These are phyloP conservation scores for Cucurbitaria berberidis DNA, from an alignment of 2,329 filamentous ascomycete genomes.

Conservation along the genomic window DNA sequence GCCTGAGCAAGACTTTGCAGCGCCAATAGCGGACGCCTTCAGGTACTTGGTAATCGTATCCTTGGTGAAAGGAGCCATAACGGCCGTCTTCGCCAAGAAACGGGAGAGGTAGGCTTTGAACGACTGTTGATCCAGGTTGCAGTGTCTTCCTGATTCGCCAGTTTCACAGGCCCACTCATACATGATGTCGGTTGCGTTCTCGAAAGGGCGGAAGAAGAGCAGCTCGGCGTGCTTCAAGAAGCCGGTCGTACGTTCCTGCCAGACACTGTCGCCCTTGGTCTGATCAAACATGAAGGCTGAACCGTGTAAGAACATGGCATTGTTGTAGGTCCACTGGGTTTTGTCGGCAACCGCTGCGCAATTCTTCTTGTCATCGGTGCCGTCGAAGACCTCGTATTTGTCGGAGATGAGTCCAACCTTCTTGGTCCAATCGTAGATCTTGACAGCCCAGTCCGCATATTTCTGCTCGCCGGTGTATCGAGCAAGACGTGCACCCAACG, in stretches of 20 bases:
- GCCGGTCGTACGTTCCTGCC: conserved; percentile 64
- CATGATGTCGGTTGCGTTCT: conserved; percentile 62
- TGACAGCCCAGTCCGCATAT: conserved; percentile 67
- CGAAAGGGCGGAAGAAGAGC: conserved; percentile 61
- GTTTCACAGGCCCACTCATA: conserved; percentile 72
- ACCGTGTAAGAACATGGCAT: conserved; percentile 61
- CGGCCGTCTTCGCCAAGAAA: conserved; percentile 60
- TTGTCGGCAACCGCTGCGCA: conserved; percentile 58
- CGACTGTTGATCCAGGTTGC: conserved; percentile 73
- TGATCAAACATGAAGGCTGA: conserved; percentile 64
- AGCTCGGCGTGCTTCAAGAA: conserved; percentile 58
- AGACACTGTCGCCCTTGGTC: conserved; percentile 55
- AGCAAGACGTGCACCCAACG: conserved; percentile 76
- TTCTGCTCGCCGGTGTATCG: conserved; percentile 68
- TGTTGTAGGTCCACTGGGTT: conserved; percentile 65
- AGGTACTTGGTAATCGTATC: conserved; percentile 49
- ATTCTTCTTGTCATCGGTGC: conserved; percentile 58
- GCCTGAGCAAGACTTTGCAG: conserved; percentile 53
- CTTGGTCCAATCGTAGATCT: conserved; percentile 65
- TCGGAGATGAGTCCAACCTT: conserved; percentile 58
- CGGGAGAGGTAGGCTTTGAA: conserved; percentile 79
- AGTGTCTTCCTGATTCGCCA: conserved; percentile 52
- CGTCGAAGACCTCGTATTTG: conserved; percentile 62
- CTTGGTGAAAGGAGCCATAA: conserved; percentile 52
- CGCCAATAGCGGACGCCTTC: conserved; percentile 50